Evolutionary conservation across 371 early-diverging fungal genomes (phyloP).

Genomic region (Dinochytrium kinnereticum): DNA sequence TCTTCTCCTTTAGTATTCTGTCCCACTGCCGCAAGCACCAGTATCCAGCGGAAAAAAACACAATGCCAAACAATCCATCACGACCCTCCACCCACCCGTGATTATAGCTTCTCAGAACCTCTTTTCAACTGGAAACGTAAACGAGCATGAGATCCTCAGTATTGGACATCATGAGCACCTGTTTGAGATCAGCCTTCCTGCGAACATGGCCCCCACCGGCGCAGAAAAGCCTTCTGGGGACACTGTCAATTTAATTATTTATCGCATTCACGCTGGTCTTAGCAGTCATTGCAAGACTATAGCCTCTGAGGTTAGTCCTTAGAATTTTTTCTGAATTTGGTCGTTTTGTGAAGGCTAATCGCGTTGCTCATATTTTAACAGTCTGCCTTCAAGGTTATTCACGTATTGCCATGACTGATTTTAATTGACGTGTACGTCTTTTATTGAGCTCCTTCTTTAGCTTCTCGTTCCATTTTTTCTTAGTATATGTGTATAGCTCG

Average conservation of each 20-base stretch:
- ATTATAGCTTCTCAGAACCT: background rate
- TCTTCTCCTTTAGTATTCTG: background rate
- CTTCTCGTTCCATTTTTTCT: background rate
- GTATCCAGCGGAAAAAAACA: background rate
- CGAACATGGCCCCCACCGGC: background rate
- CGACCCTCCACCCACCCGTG: background rate
- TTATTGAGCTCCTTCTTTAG: too few species aligned
- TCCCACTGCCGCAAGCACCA: background rate
- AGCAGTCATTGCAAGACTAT: background rate
- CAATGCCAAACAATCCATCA: background rate
- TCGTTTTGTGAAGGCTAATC: too few species aligned
- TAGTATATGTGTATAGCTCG: too few species aligned
- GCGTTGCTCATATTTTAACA: too few species aligned
- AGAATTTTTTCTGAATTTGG: background rate
- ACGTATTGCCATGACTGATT: background rate
- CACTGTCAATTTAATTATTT: background rate
- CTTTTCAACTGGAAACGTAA: background rate
- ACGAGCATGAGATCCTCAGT: background rate
- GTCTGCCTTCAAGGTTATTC: background rate
- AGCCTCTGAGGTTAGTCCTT: background rate
- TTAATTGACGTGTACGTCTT: too few species aligned
- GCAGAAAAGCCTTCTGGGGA: background rate
- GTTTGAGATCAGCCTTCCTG: background rate
- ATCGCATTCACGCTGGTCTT: background rate
- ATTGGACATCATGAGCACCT: background rate